Conservation (phyloP, 352 stramenopile genomes). For the Thraustotheca clavata region DNA sequence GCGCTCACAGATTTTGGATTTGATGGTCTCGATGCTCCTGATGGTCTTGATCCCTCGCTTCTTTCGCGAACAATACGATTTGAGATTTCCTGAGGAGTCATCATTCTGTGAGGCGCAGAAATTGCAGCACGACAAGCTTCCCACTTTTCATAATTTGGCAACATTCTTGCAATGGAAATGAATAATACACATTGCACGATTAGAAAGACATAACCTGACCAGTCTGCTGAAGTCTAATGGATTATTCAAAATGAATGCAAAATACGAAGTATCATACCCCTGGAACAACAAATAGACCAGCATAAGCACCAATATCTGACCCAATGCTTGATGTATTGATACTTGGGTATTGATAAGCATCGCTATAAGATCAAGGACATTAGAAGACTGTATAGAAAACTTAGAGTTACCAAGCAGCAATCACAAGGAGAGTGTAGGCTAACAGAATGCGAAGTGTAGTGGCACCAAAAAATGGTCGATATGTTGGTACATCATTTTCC, state of each 20-base stretch:
- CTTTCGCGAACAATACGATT: too few species aligned
- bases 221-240: conserved; percentile 22
- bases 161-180: conserved; percentile 26
- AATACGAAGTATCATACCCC: background rate
- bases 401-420: conserved; percentile 6
- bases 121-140: background rate
- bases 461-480: conserved; percentile 18
- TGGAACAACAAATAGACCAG: conserved; percentile 18
- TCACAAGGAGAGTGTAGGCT: conserved; percentile 16
- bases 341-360: conserved; percentile 17
- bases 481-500: background rate
- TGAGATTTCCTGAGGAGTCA: too few species aligned
- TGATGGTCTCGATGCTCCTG: too few species aligned
- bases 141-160: conserved; percentile 37
- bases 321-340: conserved; percentile 12
- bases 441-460: conserved; percentile 17
- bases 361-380: conserved; percentile 5
- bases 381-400: background rate
- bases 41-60: too few species aligned
- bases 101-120: background rate
- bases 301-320: conserved; percentile 4
- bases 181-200: conserved; percentile 54
- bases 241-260: background rate
- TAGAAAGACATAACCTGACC: conserved; percentile 70
- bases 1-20: too few species aligned